A percentile compares a stretch with the other conserved stretches of the same genome.
Conservation (phyloP, 164 flowering plant species). For the Aristolochia californica region DNA sequence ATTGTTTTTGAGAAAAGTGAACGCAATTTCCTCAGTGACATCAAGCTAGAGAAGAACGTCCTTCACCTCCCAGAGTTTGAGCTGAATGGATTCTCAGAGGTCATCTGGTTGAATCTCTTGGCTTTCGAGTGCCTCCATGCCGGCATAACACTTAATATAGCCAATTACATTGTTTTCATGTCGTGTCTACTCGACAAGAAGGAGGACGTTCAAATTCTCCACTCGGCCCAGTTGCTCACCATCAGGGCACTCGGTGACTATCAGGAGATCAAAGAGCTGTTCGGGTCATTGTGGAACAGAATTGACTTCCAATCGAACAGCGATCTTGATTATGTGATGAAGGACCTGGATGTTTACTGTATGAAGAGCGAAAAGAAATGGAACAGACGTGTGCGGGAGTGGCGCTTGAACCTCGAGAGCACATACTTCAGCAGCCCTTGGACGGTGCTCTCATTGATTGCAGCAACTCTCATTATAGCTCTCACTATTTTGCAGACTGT, state of each 20-base stretch:
- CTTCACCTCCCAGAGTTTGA: background rate
- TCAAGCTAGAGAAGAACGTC: background rate
- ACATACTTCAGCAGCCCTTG: conserved; percentile 12
- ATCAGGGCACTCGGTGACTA: conserved; percentile 35
- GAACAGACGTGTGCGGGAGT: background rate
- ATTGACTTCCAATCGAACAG: conserved; percentile 28
- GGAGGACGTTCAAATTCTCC: conserved; percentile 28
- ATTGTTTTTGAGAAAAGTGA: background rate
- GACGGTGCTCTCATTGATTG: conserved; percentile 8
- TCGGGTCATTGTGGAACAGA: conserved; percentile 33
- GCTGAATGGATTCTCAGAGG: background rate
- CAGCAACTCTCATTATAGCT: conserved; percentile 6
- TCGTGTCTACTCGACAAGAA: conserved; percentile 38
- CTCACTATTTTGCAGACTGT: conserved; percentile 11
- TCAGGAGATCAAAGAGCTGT: conserved; percentile 35
- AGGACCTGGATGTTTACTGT: conserved; percentile 24
- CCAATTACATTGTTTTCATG: conserved; percentile 40
- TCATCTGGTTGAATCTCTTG: conserved; percentile 32
- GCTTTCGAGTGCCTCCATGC: conserved; percentile 47
- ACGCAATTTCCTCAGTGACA: background rate
- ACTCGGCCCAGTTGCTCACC: conserved; percentile 26
- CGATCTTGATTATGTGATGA: conserved; percentile 18
- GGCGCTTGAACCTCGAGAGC: conserved; percentile 4
- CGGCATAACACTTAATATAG: conserved; percentile 40
- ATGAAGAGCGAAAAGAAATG: conserved; percentile 23